phyloP scores from a whole-genome alignment of 306 rosid species.

The Begonia fuchsioides region DNA sequence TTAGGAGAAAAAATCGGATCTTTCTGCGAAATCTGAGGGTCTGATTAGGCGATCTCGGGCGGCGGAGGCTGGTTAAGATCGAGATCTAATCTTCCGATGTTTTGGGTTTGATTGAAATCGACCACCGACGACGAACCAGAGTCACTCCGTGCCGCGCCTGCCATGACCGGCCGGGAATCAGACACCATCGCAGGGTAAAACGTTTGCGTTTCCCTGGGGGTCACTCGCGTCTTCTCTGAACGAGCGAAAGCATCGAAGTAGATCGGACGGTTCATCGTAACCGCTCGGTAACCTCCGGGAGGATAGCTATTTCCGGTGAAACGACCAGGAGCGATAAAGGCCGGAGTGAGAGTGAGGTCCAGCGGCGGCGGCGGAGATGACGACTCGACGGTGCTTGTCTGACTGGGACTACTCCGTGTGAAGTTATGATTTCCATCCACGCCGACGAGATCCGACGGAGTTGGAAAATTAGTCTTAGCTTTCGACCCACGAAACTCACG shows the following conservation, averaged over 20 bases:
- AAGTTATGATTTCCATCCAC: neutral
- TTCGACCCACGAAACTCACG: slow-evolving; percentile 60
- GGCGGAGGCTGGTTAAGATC: slow-evolving; percentile 66
- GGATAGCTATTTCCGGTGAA: slow-evolving; percentile 10
- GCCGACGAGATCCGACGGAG: slow-evolving; percentile 13
- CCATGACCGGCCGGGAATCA: slow-evolving; percentile 8
- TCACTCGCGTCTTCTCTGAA: slow-evolving; percentile 7
- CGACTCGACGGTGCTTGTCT: slow-evolving; percentile 51
- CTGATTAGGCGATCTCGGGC: slow-evolving; percentile 35
- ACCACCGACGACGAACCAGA: slow-evolving; percentile 42
- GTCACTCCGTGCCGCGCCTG: slow-evolving; percentile 18
- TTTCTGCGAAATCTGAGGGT: neutral
- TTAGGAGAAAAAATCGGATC: neutral
- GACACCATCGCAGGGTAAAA: slow-evolving; percentile 9
- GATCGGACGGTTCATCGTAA: slow-evolving; percentile 24
- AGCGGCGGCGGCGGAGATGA: slow-evolving; percentile 26
- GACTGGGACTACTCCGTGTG: slow-evolving; percentile 40
- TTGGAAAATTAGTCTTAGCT: slow-evolving; percentile 69
- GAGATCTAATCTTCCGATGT: slow-evolving; percentile 30
- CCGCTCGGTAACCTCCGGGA: slow-evolving; percentile 9
- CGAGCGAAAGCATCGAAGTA: slow-evolving; percentile 43
- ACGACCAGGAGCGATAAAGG: neutral
- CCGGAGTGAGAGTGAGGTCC: slow-evolving; percentile 21
- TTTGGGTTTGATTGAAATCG: slow-evolving; percentile 22
- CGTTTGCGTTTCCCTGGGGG: slow-evolving; percentile 26